These are phyloP conservation scores for Benincasa hispida DNA, from an alignment of 306 rosid genomes.

Conservation along the genomic window DNA sequence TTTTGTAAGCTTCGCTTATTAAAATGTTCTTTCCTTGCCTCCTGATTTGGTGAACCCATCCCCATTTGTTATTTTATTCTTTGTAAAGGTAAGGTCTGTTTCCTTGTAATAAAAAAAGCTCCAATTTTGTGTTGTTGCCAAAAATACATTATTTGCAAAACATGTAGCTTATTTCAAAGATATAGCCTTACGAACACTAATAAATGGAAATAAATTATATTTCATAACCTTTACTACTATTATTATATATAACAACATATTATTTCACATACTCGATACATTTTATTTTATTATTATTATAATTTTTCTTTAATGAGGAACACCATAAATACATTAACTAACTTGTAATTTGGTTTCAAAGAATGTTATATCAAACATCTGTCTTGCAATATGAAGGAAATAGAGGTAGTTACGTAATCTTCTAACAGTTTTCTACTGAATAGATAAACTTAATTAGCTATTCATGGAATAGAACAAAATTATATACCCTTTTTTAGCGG, in stretches of 20 bases:
- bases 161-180: neutral
- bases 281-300: too few species aligned
- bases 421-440: neutral
- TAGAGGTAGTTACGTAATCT: neutral
- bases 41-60: neutral
- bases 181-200: neutral
- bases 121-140: neutral
- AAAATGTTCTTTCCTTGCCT: neutral
- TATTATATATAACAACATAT: neutral
- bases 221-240: neutral
- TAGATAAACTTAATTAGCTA: neutral
- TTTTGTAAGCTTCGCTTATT: neutral
- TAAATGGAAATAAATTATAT: neutral
- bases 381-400: neutral
- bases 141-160: neutral
- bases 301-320: neutral
- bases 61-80: neutral
- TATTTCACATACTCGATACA: neutral
- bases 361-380: neutral
- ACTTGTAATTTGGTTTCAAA: neutral
- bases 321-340: neutral
- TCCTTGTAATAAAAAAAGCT: neutral
- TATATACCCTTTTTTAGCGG: neutral
- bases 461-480: neutral
- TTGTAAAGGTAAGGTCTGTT: neutral